A percentile compares a stretch with the other conserved stretches of the same genome.
Evolutionary conservation across 192 early-diverging fungal genomes (phyloP).

Genomic region (Chytriomyces sp.): DNA sequence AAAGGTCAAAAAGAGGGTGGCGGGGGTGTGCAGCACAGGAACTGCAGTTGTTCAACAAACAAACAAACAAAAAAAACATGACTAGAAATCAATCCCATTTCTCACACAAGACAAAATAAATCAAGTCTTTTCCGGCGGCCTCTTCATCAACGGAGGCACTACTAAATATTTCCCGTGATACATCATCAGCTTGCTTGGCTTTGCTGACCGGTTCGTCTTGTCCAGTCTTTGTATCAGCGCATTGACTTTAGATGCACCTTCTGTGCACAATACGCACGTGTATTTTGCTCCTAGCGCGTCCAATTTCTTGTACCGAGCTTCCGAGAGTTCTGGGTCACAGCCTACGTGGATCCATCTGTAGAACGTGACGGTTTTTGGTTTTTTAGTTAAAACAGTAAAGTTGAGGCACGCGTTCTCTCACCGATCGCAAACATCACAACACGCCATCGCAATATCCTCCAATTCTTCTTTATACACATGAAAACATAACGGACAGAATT

Average conservation of each 20-base stretch:
- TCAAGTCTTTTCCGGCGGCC: conserved; percentile 21
- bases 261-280: conserved; percentile 53
- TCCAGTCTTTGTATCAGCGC: conserved; percentile 16
- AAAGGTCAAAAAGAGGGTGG: too few relatives aligned
- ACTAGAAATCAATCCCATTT: too few relatives aligned
- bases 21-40: too few relatives aligned
- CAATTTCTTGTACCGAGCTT: conserved; percentile 45
- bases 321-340: conserved; percentile 56
- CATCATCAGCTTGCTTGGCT: conserved; percentile 33
- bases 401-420: conserved; percentile 7
- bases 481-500: conserved; percentile 58
- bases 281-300: conserved; percentile 45
- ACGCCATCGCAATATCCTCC: conserved; percentile 56
- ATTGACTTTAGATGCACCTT: conserved; percentile 30
- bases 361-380: conserved; percentile 13
- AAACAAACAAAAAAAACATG: too few relatives aligned
- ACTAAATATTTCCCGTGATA: conserved; percentile 41
- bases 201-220: conserved; percentile 14
- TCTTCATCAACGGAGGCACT: conserved; percentile 41
- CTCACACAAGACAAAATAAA: too few relatives aligned
- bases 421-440: conserved; percentile 59
- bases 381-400: conserved; percentile 13
- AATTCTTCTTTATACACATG: conserved; percentile 50
- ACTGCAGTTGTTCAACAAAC: too few relatives aligned
- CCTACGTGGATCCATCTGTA: conserved; percentile 60